A percentile compares a stretch with the other conserved stretches of the same genome.
Conservation (phyloP, 352 stramenopile genomes). For the Plasmopara muralis region DNA sequence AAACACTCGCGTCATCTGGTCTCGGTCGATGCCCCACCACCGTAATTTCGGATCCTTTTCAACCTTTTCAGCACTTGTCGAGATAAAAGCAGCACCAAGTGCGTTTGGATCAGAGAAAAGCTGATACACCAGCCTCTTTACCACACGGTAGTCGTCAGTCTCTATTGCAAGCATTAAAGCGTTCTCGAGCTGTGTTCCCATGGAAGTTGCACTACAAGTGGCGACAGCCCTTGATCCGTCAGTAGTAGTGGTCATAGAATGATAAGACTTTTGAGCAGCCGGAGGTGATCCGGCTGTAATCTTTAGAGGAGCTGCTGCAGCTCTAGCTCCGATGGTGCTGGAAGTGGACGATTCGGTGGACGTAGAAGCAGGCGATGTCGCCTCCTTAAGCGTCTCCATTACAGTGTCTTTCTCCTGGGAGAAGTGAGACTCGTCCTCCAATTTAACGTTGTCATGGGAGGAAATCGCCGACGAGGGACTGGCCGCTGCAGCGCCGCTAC, state of each 20-base stretch:
- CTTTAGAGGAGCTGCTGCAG: neutral
- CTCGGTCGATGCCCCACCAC: slow-evolving; percentile 51
- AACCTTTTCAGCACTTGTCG: slow-evolving; percentile 1
- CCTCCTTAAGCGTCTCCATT: neutral
- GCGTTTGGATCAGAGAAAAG: slow-evolving; percentile 58
- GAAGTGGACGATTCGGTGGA: slow-evolving; percentile 13
- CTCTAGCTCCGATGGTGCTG: slow-evolving; percentile 6
- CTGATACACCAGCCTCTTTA: slow-evolving; percentile 62
- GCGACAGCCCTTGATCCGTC: no score
- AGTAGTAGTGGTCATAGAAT: neutral
- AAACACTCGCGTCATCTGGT: slow-evolving; percentile 39
- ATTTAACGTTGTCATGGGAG: slow-evolving; percentile 34
- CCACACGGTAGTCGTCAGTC: slow-evolving; percentile 39
- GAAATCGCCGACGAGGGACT: slow-evolving; percentile 1
- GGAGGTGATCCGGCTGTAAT: neutral
- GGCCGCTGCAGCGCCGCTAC: neutral
- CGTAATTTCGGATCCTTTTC: slow-evolving; percentile 17
- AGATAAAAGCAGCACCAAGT: slow-evolving; percentile 48
- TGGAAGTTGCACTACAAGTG: slow-evolving; percentile 4
- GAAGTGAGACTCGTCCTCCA: slow-evolving; percentile 30
- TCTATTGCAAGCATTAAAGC: slow-evolving; percentile 33
- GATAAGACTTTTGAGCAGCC: neutral
- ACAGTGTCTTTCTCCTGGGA: no score
- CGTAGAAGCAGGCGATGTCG: slow-evolving; percentile 4
- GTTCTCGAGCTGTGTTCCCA: slow-evolving; percentile 38